Evolutionary conservation across 2,329 filamentous ascomycete genomes (phyloP), one percentile per base, ranked within the genome.

Genomic region (Aureobasidium melanogenum): DNA sequence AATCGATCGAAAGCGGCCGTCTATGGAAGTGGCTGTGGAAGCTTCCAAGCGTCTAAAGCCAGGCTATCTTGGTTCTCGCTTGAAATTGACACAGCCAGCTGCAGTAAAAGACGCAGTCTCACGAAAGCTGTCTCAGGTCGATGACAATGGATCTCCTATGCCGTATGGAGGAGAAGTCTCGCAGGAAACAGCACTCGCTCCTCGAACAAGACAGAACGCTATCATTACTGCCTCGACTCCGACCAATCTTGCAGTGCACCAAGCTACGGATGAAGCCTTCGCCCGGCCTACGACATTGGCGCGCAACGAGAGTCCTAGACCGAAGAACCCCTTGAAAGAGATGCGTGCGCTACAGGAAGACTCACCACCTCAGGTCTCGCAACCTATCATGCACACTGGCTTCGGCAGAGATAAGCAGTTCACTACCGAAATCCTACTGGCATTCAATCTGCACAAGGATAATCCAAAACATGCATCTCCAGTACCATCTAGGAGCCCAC

Each of bases 71-170:
- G 10, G 10, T 9, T 17, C 28, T 9, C 12, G 19, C 9, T 10
- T 3, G 7, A 34, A 17, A 19, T 7, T 6, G 24, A 24, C 9
- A 28, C 19, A n/a, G 12, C 4, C 24, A 9, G 14, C 15, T 5
- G 41, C 22, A 14, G 26, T 10, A 26, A 32, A 19, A n/a, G 17
- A 19, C 15, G 30, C 30, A 4, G 55, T 17, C 32, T 44, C 12
- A 8, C 32, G 41, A 55, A 60, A 19, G 62, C 58, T n/a, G 12
- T 64, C 60, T 19, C 24, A 36, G 52, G 46, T 63, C 59, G 60
- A 44, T 50, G 24, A 48, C 30, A 58, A 63, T 43, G 46, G 24
- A 34, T 60, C 34, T 22, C 50, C 34, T 59, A 43, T 28, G 50
- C 17, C 38, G 5, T 17, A 54, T 44, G 24, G 60, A 39, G 43